Evolutionary conservation across 768 basidiomycete species (phyloP), one percentile per base, ranked within the genome.

Genomic region (Hypholoma fasciculare): DNA sequence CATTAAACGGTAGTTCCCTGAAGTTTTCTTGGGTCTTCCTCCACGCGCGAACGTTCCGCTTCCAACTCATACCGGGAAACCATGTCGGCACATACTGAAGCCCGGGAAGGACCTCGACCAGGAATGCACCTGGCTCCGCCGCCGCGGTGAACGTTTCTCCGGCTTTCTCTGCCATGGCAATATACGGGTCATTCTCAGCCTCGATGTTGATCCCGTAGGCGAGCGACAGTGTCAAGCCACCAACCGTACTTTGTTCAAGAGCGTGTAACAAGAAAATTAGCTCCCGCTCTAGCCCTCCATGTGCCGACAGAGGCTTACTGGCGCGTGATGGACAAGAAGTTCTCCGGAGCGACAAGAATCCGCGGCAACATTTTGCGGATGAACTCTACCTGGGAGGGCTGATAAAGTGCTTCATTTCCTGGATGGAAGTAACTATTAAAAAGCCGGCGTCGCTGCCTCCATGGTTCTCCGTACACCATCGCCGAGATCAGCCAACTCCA

Each of bases 51-150:
- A 84, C 86, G 52, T 82, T 80, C 36, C 73, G 73, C 64, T 82
- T 74, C 76, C 87, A 89, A 0, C 76, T 76, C 0, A 83, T 80
- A 14, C 86, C 87, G 3, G 87, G 87, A 37, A 83, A 65, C 82
- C 82, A 89, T 44, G 66, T 62, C 0, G 88, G 87, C 0, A 88
- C 64, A 60, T 81, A 68, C 62, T 74, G 74, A 17, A 79, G 68
- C 7, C 67, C 39, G 0, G 77, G 76, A 1, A 80, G 47, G 8
- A 67, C 49, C 50, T 84, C 82, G 6, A 86, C 80, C 4, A 82
- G 67, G 58, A 75, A 82, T 37, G 71, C 60, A 13, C 79, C 81
- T 1, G 76, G 76, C n/a, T 74, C 63, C 0, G 72, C 66, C 1
- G 78, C 78, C 30, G 67, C 60, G 8, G 65, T 65, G 46, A 79